A percentile compares a stretch with the other conserved stretches of the same genome.
phyloP scores from a whole-genome alignment of 2,329 filamentous ascomycete genomes.

The Scleromitrula shiraiana region DNA sequence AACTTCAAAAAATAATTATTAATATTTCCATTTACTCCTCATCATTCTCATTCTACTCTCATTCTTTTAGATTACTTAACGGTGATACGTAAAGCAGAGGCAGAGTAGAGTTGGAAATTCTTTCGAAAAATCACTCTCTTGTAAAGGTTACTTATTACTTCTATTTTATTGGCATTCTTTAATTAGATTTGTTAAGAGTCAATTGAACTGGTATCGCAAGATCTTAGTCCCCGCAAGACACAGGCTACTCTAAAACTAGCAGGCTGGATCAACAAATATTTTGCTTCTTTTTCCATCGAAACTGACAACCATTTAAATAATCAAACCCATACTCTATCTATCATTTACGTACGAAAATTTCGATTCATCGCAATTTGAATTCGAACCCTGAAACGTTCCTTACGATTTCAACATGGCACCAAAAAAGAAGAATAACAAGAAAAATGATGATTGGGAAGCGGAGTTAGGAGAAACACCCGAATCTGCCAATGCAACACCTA shows the following conservation, averaged over 20 bases:
- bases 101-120: not conserved
- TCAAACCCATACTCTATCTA: not conserved
- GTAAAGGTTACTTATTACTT: too few relatives aligned
- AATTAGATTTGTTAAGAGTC: too few relatives aligned
- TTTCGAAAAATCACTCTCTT: too few relatives aligned
- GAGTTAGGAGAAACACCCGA: constrained; percentile 66
- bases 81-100: too few relatives aligned
- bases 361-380: not conserved
- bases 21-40: too few relatives aligned
- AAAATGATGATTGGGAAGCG: constrained; percentile 89
- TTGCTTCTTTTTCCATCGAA: not conserved
- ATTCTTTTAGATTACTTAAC: too few relatives aligned
- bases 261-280: not conserved
- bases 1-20: too few relatives aligned
- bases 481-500: constrained; percentile 38
- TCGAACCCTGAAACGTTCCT: not conserved
- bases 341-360: too few relatives aligned
- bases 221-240: not conserved
- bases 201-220: too few relatives aligned
- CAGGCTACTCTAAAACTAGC: not conserved
- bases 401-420: constrained; percentile 62
- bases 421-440: constrained; percentile 92
- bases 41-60: not conserved
- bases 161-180: constrained; percentile 8
- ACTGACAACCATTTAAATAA: not conserved